Evolutionary conservation across 2,329 filamentous ascomycete species (phyloP).

Genomic region (Ascomycota sp.): DNA sequence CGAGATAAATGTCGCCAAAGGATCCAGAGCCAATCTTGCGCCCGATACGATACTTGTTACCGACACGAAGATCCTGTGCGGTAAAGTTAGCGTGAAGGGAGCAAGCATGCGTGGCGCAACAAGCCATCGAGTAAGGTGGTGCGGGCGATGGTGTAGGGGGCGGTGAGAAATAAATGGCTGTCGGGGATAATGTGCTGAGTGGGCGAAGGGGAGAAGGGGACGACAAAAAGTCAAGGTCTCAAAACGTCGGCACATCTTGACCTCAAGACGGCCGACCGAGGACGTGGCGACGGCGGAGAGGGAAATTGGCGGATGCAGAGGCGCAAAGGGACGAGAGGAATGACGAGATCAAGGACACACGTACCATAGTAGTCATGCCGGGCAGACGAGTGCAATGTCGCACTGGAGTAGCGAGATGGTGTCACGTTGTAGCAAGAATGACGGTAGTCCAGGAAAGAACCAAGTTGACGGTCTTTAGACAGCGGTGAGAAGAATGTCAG

Average conservation of each 20-base stretch:
- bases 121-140: too few relatives aligned
- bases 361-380: slow-evolving; percentile 33
- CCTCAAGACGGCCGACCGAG: too few relatives aligned
- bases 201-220: too few relatives aligned
- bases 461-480: background rate
- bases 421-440: background rate
- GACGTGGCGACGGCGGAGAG: too few relatives aligned
- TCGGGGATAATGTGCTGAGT: too few relatives aligned
- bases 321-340: background rate
- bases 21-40: slow-evolving; percentile 96
- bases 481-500: too few relatives aligned
- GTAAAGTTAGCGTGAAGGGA: slow-evolving; percentile 6
- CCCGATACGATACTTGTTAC: slow-evolving; percentile 98
- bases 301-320: background rate
- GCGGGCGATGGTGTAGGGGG: too few relatives aligned
- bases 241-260: too few relatives aligned
- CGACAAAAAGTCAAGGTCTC: too few relatives aligned
- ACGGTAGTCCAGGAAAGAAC: slow-evolving; percentile 1
- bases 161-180: too few relatives aligned
- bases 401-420: slow-evolving; percentile 1
- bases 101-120: too few relatives aligned
- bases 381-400: slow-evolving; percentile 5
- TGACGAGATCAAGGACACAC: slow-evolving; percentile 5
- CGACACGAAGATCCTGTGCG: slow-evolving; percentile 81
- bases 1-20: slow-evolving; percentile 97